Evolutionary conservation across 164 flowering plant genomes (phyloP), one percentile per base, ranked within the genome.

Genomic region (Annona cherimola): DNA sequence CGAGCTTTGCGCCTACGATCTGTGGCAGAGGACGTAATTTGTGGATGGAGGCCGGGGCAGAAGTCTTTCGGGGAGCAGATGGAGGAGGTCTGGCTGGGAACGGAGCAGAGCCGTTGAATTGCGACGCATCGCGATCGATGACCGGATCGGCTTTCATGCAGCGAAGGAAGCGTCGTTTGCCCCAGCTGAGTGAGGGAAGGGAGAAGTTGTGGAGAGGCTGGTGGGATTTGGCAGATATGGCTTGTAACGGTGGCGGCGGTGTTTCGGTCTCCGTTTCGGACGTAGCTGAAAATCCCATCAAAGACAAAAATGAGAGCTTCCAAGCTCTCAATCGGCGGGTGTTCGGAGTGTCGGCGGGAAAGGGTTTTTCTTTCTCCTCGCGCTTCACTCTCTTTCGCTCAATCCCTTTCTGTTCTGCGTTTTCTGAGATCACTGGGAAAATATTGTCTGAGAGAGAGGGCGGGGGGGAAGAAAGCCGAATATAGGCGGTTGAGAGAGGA

Each of bases 161-260:
- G 43, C 88, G 68, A 20, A 87, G 82, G 61, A 79, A 74, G 73
- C 66, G 78, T 82, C 84, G 90, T 42, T 71, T 81, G 5, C 93
- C 94, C 96, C 98, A 90, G 77, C 77, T 80, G 72, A 88, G 79
- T 7, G 69, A 69, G 43, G 91, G 91, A 57, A 89, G 18, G 20
- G 82, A 68, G 87, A 90, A 90, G 78, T 90, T 87, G 77, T 90
- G 95, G 39, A 89, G 83, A 44, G 83, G 83, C 14, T 11, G 57
- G 73, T 81, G 87, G 67, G 91, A 84, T 83, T 88, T 81, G 70
- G 73, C 14, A 79, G 76, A 72, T 76, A 80, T 73, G 83, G 78
- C 75, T 68, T 50, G 57, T 69, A 63, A 44, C 46, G 16, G 44
- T 50, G 57, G 14, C 7, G 70, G 61, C 40, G 41, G 71, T 42